These are phyloP conservation scores for Venturiaceae sp. DNA, from an alignment of 2,329 filamentous ascomycete genomes.

Conservation along the genomic window DNA sequence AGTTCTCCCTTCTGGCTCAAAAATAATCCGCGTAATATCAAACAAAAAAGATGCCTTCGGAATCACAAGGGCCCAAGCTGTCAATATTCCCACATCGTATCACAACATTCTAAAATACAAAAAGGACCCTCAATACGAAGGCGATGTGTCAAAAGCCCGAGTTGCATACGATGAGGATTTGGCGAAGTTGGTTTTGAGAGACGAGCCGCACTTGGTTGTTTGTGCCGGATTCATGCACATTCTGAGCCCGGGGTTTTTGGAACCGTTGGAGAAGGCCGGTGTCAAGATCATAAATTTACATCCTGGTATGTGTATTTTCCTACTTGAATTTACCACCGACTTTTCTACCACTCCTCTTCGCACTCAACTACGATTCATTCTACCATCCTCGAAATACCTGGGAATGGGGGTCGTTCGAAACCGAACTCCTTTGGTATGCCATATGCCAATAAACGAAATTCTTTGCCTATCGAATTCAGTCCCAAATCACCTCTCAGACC, in stretches of 20 bases:
- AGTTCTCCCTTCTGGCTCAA: slow-evolving; percentile 36
- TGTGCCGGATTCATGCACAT: slow-evolving; percentile 87
- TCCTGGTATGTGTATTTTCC: slow-evolving; percentile 32
- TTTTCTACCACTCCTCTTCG: too few species aligned
- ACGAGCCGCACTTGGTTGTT: slow-evolving; percentile 64
- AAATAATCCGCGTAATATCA: slow-evolving; percentile 55
- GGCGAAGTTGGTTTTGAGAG: slow-evolving; percentile 54
- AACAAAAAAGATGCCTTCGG: slow-evolving; percentile 57
- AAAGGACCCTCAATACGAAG: slow-evolving; percentile 47
- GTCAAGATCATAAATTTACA: slow-evolving; percentile 76
- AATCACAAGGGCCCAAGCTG: slow-evolving; percentile 48
- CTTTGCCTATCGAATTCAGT: too few species aligned
- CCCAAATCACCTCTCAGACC: too few species aligned
- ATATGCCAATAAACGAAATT: too few species aligned
- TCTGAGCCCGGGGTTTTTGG: slow-evolving; percentile 58
- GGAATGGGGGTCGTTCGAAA: too few species aligned
- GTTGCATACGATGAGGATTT: slow-evolving; percentile 66
- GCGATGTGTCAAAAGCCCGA: slow-evolving; percentile 43
- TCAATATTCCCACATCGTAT: slow-evolving; percentile 62
- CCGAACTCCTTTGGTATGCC: too few species aligned
- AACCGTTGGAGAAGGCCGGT: slow-evolving; percentile 51
- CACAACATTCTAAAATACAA: slow-evolving; percentile 75
- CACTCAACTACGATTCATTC: too few species aligned
- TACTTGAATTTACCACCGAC: too few species aligned
- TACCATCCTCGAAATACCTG: too few species aligned